phyloP scores from a whole-genome alignment of 352 stramenopile genomes.

The Globisporangium heterothallicum region DNA sequence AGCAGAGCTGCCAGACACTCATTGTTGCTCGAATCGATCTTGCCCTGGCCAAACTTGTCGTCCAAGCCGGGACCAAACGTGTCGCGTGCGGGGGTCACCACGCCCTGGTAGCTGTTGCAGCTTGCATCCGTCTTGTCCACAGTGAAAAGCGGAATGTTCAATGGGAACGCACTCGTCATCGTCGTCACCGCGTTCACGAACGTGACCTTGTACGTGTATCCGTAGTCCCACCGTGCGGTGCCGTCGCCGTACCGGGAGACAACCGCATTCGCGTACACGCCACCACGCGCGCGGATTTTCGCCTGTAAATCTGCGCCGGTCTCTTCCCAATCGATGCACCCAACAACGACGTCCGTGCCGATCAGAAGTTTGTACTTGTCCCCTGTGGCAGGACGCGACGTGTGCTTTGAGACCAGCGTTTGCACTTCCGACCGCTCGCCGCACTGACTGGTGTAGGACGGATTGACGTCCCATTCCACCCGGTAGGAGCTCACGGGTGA shows the following conservation, averaged over 20 bases:
- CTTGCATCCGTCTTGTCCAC: constrained; percentile 16
- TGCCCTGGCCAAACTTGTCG: constrained; percentile 37
- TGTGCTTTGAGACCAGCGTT: constrained; percentile 31
- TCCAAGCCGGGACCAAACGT: constrained; percentile 57
- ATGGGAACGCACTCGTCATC: constrained; percentile 24
- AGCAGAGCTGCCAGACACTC: constrained; percentile 43
- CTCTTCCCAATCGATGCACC: constrained; percentile 36
- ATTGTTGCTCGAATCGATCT: constrained; percentile 42
- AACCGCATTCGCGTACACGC: constrained; percentile 20
- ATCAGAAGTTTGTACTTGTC: constrained; percentile 27
- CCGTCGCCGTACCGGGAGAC: constrained; percentile 47
- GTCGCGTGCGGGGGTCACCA: constrained; percentile 22
- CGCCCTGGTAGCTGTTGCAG: constrained; percentile 30
- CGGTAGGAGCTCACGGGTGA: constrained; percentile 79
- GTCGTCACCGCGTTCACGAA: constrained; percentile 46
- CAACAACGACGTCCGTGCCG: constrained; percentile 16
- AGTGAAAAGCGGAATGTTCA: constrained; percentile 35
- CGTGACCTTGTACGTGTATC: constrained; percentile 52
- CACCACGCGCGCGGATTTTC: constrained; percentile 20
- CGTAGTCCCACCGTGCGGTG: constrained; percentile 59
- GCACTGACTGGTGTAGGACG: constrained; percentile 81
- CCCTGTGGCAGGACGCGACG: constrained; percentile 3
- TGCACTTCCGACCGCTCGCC: constrained; percentile 71
- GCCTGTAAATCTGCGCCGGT: constrained; percentile 16
- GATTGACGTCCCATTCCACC: constrained; percentile 92